Percentiles rank a stretch among this genome's conserved stretches.
These are phyloP conservation scores for Chloromonas sp. DNA, from an alignment of 163 green algal species.

Conservation along the genomic window DNA sequence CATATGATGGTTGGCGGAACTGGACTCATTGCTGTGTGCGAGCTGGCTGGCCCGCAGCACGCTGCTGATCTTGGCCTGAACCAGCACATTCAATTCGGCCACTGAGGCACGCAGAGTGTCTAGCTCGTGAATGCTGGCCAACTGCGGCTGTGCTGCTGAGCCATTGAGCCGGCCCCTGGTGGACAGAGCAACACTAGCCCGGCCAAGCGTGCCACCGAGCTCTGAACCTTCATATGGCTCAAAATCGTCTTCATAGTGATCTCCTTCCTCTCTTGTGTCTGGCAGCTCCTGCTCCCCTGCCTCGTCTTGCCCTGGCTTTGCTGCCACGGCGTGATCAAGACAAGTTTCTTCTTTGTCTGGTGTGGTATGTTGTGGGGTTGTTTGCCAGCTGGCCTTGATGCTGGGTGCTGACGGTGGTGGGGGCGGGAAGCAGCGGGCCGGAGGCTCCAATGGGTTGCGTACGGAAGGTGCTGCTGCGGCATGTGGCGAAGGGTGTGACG, in stretches of 20 bases:
- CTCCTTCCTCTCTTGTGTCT: background rate
- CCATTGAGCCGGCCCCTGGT: too few relatives aligned
- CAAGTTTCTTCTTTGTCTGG: background rate
- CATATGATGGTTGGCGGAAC: too few relatives aligned
- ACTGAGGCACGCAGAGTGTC: constrained; percentile 20
- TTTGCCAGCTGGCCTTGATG: too few relatives aligned
- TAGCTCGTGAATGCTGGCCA: background rate
- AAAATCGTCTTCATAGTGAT: background rate
- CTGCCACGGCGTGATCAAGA: background rate
- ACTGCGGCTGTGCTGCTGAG: background rate
- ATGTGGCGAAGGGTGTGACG: too few relatives aligned
- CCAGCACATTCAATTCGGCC: constrained; percentile 16
- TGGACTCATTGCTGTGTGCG: too few relatives aligned
- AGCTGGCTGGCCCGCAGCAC: background rate
- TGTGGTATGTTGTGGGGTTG: background rate
- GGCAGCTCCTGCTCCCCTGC: background rate
- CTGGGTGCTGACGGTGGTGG: too few relatives aligned
- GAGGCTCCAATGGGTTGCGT: too few relatives aligned
- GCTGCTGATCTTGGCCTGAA: constrained; percentile 25
- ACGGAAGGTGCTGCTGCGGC: too few relatives aligned
- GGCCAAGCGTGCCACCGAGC: too few relatives aligned
- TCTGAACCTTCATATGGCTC: too few relatives aligned
- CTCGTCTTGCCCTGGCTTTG: background rate
- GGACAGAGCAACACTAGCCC: too few relatives aligned
- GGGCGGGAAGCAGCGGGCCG: too few relatives aligned